These are phyloP conservation scores for Biscutella laevigata DNA, from an alignment of 441 rosid species.

Conservation along the genomic window DNA sequence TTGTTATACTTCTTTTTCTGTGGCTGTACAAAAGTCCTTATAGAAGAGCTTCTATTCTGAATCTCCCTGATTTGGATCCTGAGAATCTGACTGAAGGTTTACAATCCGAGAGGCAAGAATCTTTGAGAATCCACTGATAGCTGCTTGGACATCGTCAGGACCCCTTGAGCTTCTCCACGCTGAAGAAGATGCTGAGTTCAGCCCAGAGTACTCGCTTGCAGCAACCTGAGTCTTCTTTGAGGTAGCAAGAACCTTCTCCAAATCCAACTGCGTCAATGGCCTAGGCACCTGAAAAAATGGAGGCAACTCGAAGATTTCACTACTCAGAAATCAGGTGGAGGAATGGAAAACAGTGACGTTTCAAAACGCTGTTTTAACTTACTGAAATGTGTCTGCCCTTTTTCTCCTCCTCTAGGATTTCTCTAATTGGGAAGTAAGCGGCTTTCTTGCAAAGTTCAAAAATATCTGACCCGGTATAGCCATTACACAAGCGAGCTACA, in stretches of 20 bases:
- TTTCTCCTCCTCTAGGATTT: slow-evolving; percentile 69
- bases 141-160: slow-evolving; percentile 69
- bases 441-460: slow-evolving; percentile 94
- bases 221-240: slow-evolving; percentile 65
- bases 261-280: slow-evolving; percentile 55
- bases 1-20: too few relatives aligned
- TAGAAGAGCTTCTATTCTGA: too few relatives aligned
- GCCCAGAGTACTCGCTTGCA: slow-evolving; percentile 57
- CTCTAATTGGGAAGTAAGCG: slow-evolving; percentile 83
- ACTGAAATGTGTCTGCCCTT: slow-evolving; percentile 54
- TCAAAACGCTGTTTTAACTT: too few relatives aligned
- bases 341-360: too few relatives aligned
- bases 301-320: too few relatives aligned
- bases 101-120: slow-evolving; percentile 64
- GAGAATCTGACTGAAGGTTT: slow-evolving; percentile 58
- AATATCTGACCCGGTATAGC: slow-evolving; percentile 84
- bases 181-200: slow-evolving; percentile 45
- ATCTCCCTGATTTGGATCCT: slow-evolving; percentile 30
- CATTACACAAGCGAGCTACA: slow-evolving; percentile 65
- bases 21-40: too few relatives aligned
- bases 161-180: slow-evolving; percentile 46
- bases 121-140: slow-evolving; percentile 75
- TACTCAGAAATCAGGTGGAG: background rate
- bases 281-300: slow-evolving; percentile 43
- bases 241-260: slow-evolving; percentile 56